Conservation (phyloP, 164 flowering plant species). For the Vitis amurensis region DNA sequence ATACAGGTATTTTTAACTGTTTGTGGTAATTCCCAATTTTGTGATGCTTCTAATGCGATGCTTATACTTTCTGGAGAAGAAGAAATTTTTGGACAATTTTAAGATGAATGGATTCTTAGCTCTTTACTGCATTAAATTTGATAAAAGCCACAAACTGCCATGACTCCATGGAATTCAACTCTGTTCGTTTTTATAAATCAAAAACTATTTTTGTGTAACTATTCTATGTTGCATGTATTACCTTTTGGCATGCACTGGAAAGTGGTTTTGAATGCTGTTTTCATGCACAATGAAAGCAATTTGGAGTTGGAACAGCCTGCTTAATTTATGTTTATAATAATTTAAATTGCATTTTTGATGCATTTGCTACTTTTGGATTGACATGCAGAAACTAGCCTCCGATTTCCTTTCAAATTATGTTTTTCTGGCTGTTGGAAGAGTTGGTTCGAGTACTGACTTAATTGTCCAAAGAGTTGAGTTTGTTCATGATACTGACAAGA, state of each 20-base stretch:
- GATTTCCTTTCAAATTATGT: conserved; percentile 54
- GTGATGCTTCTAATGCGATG: neutral
- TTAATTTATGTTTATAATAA: neutral
- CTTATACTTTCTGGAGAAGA: too few relatives aligned
- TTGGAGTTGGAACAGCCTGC: neutral
- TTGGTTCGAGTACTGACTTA: conserved; percentile 68
- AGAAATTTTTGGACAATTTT: neutral
- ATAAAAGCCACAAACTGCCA: neutral
- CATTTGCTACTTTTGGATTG: conserved; percentile 3
- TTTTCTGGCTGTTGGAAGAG: conserved; percentile 67
- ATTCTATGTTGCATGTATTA: neutral
- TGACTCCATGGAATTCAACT: neutral
- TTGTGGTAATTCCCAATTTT: neutral
- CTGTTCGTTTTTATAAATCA: neutral
- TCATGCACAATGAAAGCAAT: neutral
- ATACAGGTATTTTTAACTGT: conserved; percentile 42
- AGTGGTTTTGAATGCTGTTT: neutral
- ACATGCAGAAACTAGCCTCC: conserved; percentile 56
- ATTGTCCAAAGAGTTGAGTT: conserved; percentile 60
- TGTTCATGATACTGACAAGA: conserved; percentile 54
- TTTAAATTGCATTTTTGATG: neutral
- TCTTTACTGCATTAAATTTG: neutral
- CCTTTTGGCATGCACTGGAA: neutral
- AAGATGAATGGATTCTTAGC: neutral
- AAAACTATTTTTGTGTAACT: too few relatives aligned